Evolutionary conservation across 257 asterid species (phyloP).

Genomic region (Scutellaria minor): DNA sequence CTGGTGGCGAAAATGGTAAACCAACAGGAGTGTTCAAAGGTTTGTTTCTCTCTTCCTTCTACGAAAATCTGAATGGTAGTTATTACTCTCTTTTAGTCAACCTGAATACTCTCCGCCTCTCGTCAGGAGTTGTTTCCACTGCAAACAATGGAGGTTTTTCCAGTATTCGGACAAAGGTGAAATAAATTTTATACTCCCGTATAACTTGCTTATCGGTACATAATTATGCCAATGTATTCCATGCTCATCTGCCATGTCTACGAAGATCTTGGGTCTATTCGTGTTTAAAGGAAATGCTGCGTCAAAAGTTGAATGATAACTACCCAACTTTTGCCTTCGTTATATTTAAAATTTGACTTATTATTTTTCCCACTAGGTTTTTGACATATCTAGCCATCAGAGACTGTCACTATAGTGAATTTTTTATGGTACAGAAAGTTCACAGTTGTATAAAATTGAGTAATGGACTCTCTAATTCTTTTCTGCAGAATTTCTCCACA

Average conservation of each 20-base stretch:
- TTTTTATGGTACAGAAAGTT: background rate
- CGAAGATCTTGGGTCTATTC: background rate
- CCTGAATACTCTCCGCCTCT: conserved; percentile 29
- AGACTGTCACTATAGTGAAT: background rate
- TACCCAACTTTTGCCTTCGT: background rate
- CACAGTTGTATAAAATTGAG: background rate
- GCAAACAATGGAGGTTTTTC: conserved; percentile 97
- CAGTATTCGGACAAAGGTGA: conserved; percentile 85
- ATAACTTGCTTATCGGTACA: conserved; percentile 2
- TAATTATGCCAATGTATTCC: background rate
- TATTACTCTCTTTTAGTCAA: conserved; percentile 19
- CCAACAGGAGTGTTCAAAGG: conserved; percentile 94
- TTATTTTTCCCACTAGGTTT: background rate
- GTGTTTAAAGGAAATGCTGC: background rate
- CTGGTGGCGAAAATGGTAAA: conserved; percentile 76
- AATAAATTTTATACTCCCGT: background rate
- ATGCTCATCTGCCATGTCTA: background rate
- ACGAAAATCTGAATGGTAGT: background rate
- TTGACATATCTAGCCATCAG: background rate
- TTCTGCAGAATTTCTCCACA: conserved; percentile 72
- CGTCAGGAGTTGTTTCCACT: conserved; percentile 80
- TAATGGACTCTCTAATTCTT: conserved; percentile 1
- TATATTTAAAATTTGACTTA: background rate
- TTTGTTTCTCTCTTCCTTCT: conserved; percentile 36
- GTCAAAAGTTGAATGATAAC: background rate